A percentile compares a stretch with the other conserved stretches of the same genome.
Conservation (phyloP, 495 filamentous ascomycete genomes). For the Hamigera avellanea region DNA sequence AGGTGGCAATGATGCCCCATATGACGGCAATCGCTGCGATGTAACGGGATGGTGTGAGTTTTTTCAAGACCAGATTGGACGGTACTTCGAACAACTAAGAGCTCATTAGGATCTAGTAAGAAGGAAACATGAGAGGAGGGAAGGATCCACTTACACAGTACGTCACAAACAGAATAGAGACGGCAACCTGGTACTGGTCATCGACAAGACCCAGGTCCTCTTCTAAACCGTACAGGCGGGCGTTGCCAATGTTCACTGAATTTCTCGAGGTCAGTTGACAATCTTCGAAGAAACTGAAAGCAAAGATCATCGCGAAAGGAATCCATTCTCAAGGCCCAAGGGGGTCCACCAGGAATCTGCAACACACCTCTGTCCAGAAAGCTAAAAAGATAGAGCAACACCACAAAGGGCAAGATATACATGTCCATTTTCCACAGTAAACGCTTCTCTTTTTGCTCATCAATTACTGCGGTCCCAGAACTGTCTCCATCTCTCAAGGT, state of each 20-base stretch:
- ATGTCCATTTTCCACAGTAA: slow-evolving; percentile 45
- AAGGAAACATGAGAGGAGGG: neutral
- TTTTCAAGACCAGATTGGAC: slow-evolving; percentile 69
- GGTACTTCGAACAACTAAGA: slow-evolving; percentile 33
- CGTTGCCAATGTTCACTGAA: slow-evolving; percentile 73
- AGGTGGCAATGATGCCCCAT: slow-evolving; percentile 64
- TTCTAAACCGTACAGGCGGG: slow-evolving; percentile 56
- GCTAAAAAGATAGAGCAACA: slow-evolving; percentile 50
- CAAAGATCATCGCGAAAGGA: no score
- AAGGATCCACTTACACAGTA: slow-evolving; percentile 35
- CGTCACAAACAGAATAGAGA: slow-evolving; percentile 65
- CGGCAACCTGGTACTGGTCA: slow-evolving; percentile 57
- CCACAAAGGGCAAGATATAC: slow-evolving; percentile 48
- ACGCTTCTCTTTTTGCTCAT: slow-evolving; percentile 25
- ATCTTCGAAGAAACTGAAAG: no score
- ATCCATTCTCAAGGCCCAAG: no score
- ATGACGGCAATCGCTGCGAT: slow-evolving; percentile 48
- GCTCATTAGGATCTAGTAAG: no score
- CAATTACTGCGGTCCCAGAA: neutral
- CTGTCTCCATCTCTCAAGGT: no score
- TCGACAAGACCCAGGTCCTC: slow-evolving; percentile 49
- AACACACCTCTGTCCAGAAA: slow-evolving; percentile 52
- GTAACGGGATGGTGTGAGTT: slow-evolving; percentile 61
- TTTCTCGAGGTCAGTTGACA: slow-evolving; percentile 11
- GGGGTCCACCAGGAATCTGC: no score